Base-by-base conservation (phyloP, 1,284 basidiomycete genomes). In the Moesziomyces antarcticus region DNA sequence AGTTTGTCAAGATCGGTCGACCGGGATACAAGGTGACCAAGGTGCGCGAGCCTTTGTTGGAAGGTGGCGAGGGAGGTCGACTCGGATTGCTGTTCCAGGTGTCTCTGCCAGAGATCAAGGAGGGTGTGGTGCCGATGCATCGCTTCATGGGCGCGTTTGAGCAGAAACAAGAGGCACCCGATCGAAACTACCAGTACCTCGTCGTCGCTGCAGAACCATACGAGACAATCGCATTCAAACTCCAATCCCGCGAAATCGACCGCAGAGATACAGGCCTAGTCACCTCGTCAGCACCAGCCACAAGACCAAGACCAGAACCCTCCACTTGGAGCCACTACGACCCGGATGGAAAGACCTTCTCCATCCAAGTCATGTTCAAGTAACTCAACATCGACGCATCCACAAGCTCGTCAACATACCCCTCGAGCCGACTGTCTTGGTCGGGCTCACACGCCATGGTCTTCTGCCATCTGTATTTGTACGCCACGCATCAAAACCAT, bases 101-200 rank as follows among this genome's bases (percentile, higher is more conserved):
- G 1, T 93, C 95, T 84, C 88, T 98, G 47, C 97, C 96, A 3
- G 93, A 98, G 86, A 85, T 85, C 73, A 97, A 95, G 85, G 86
- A 89, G 4, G 93, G 88, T 21, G 92, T 97, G 48, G 86, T 90
- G 47, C 97, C 97, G 35, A 87, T 94, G 66, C 88, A 94, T 75
- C 88, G 97, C 53, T 97, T 98, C 86, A 99, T 99, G 97, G 93
- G 92, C 80, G 92, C 93, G 64, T 99, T 95, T 89, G 97, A 99
- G 86, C 97, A 99, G 87, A 93, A 93, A 83, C 88, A 92, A 76
- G 97, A 99, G 85, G 90, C 91, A 21, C 94, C 94, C 2, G 97
- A 98, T 87, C 91, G 95, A 83, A 92, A 93, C 16, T 94, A 95
- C 84, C 97, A 99, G 84, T 99, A 99, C 85, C 89, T 98, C 75